A percentile compares a stretch with the other conserved stretches of the same genome.
Conservation (phyloP, 2,329 filamentous ascomycete species). For the Penicillium polonicum region DNA sequence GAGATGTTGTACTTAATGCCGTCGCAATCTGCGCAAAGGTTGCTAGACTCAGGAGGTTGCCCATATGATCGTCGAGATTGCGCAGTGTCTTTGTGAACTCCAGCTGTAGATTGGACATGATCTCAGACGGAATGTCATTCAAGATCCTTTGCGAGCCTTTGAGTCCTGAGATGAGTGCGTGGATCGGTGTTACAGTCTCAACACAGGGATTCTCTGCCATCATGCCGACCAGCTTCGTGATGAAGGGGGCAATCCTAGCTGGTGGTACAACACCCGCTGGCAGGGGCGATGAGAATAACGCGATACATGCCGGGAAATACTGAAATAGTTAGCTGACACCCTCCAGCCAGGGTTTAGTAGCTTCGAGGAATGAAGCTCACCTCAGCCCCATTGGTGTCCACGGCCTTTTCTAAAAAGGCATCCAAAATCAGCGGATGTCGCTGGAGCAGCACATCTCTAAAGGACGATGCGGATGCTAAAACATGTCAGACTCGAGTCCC, state of each 20-base stretch:
- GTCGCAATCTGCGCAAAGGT: slow-evolving; percentile 39
- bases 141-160: slow-evolving; percentile 28
- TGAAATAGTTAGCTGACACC: slow-evolving; percentile 13
- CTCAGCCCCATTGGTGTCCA: slow-evolving; percentile 29
- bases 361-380: slow-evolving; percentile 22
- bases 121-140: slow-evolving; percentile 32
- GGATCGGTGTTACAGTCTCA: slow-evolving; percentile 36
- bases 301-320: slow-evolving; percentile 34
- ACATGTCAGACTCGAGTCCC: slow-evolving; percentile 5
- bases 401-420: slow-evolving; percentile 33
- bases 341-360: background rate
- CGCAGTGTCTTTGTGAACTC: slow-evolving; percentile 40
- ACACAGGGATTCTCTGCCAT: slow-evolving; percentile 33
- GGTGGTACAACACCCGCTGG: slow-evolving; percentile 31
- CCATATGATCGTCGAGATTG: slow-evolving; percentile 42
- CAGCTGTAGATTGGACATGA: slow-evolving; percentile 38
- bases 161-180: slow-evolving; percentile 34
- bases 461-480: slow-evolving; percentile 28
- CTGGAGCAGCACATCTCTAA: slow-evolving; percentile 36
- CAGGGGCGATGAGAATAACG: slow-evolving; percentile 37
- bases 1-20: slow-evolving; percentile 6
- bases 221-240: slow-evolving; percentile 31
- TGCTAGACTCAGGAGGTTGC: slow-evolving; percentile 43
- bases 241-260: slow-evolving; percentile 34
- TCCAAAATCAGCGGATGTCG: slow-evolving; percentile 38